phyloP scores from a whole-genome alignment of 1,139 yeast genomes.

The Yamadazyma diddensiae region DNA sequence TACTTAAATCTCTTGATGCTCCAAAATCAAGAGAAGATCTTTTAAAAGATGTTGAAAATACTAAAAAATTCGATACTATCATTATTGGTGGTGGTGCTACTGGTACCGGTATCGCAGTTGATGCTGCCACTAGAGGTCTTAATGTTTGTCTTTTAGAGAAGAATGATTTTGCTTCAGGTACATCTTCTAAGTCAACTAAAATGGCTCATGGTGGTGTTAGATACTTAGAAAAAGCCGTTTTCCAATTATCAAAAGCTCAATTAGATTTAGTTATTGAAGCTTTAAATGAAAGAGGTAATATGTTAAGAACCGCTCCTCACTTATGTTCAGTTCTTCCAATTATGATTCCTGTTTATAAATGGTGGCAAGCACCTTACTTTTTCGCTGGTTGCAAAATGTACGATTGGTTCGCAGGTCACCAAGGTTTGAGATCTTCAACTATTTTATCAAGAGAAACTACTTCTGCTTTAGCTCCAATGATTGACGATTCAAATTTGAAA shows the following conservation, averaged over 20 bases:
- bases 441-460: conserved; percentile 68
- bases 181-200: conserved; percentile 93
- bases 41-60: conserved; percentile 27
- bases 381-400: conserved; percentile 90
- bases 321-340: conserved; percentile 84
- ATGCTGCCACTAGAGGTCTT: conserved; percentile 87
- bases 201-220: conserved; percentile 98
- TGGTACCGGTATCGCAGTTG: conserved; percentile 91
- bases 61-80: conserved; percentile 69
- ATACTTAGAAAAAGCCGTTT: conserved; percentile 91
- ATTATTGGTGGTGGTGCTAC: conserved; percentile 96
- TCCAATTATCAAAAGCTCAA: conserved; percentile 87
- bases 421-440: conserved; percentile 79
- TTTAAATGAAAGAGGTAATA: conserved; percentile 84
- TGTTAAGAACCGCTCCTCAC: conserved; percentile 92
- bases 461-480: conserved; percentile 79
- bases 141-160: conserved; percentile 86
- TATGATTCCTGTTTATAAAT: conserved; percentile 90
- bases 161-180: conserved; percentile 87
- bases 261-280: conserved; percentile 93
- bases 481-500: conserved; percentile 75
- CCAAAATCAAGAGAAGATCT: conserved; percentile 39
- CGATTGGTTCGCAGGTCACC: conserved; percentile 89
- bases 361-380: conserved; percentile 96
- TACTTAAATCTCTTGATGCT: conserved; percentile 29